Base-by-base conservation (phyloP, 2,329 filamentous ascomycete species). In the Fusarium cicatricum region DNA sequence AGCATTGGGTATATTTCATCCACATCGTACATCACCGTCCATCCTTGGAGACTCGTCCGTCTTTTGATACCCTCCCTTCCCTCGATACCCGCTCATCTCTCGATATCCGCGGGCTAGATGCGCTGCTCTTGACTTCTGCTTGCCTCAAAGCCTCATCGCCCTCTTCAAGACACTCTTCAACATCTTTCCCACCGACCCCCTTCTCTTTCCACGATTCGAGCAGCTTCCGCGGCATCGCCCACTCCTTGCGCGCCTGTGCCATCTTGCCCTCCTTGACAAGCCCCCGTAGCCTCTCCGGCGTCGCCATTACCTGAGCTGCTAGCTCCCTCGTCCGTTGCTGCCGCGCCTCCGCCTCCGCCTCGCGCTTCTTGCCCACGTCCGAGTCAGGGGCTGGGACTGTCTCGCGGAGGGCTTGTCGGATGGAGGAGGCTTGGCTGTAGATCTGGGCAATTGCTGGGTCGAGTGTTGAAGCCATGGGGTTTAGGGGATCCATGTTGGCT, bases 401-500 rank as follows among this genome's bases (percentile, higher is more conserved):
- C 37, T 77, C 68, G 49, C 82, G 79, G 19, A 86, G 71, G 11
- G 77, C 75, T 55, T 82, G 80, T 59, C 80, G 78, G 66, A 87
- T 87, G 33, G 78, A 75, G 3, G 76, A 79, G 7, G 84, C 84
- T 67, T 85, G 80, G 29, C 82, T 82, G 66, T 90, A 91, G 64
- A 94, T 92, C 60, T 90, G 87, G 3, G 85, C 83, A 43, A 94
- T 90, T 32, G 90, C 90, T 3, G 87, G 86, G 62, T 89, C 86
- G 28, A 93, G 80, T 0, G 88, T 91, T 39, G 86, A 87, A 2
- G 88, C 89, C 74, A 90, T 87, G 2, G 90, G 89, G 55, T 89
- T 89, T 40, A 92, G 72, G 4, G 89, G 90, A 67, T 92, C 90
- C 90, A 94, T 93, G 62, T 88, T 91, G 28, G 85, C 82, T 53